Evolutionary conservation across 2,329 filamentous ascomycete species (phyloP).

Genomic region (Colletotrichum caudatum): DNA sequence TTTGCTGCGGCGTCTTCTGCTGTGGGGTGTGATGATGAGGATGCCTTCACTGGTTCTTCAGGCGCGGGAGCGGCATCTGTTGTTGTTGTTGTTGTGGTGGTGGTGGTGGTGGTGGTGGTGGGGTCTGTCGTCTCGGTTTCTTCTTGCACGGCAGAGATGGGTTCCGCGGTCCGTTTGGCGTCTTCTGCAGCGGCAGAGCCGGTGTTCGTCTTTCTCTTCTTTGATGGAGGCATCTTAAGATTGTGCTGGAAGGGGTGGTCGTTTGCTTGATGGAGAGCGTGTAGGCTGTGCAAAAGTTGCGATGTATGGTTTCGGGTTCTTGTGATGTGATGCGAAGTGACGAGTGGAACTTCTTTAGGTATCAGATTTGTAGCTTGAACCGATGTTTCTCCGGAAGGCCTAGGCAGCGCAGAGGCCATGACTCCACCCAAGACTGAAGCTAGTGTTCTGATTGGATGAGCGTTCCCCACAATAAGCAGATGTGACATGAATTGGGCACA

Average conservation of each 20-base stretch:
- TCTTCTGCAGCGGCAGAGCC: slow-evolving; percentile 43
- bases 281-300: neutral
- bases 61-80: slow-evolving; percentile 46
- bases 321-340: slow-evolving; percentile 11
- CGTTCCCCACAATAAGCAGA: neutral
- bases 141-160: slow-evolving; percentile 41
- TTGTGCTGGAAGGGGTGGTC: neutral
- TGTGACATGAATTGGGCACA: neutral
- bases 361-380: neutral
- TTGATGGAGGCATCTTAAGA: slow-evolving; percentile 56
- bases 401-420: neutral
- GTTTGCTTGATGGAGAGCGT: neutral
- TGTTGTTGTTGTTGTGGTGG: slow-evolving; percentile 4
- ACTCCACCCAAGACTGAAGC: neutral
- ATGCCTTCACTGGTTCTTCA: slow-evolving; percentile 38
- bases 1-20: slow-evolving; percentile 54
- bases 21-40: slow-evolving; percentile 38
- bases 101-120: slow-evolving; percentile 14
- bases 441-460: neutral
- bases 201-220: slow-evolving; percentile 58
- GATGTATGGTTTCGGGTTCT: slow-evolving; percentile 1
- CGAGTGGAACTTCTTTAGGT: slow-evolving; percentile 19
- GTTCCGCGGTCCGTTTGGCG: slow-evolving; percentile 24
- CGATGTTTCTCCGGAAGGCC: slow-evolving; percentile 30
- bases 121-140: slow-evolving; percentile 39